Percentiles rank a stretch among this genome's conserved stretches.
phyloP scores from a whole-genome alignment of 1,284 basidiomycete species.

The Ganoderma lingzhi region DNA sequence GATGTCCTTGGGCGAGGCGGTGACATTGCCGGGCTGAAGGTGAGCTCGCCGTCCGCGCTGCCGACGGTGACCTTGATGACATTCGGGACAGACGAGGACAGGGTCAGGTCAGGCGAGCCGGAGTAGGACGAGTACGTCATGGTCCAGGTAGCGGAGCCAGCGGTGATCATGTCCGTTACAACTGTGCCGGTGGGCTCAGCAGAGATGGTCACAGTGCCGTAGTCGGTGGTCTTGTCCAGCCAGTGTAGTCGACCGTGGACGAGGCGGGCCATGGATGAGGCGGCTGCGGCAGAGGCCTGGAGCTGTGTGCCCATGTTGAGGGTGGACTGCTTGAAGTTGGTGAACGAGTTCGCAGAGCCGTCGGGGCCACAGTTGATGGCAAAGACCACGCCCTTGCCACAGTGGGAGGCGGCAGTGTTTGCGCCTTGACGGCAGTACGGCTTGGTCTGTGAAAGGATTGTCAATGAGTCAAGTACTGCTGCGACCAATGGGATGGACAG shows the following conservation, averaged over 20 bases:
- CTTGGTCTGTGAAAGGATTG: conserved; percentile 37
- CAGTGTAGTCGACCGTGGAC: conserved; percentile 11
- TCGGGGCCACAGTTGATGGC: conserved; percentile 66
- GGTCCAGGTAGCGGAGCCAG: conserved; percentile 55
- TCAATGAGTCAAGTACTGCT: neutral
- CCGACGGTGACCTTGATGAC: conserved; percentile 62
- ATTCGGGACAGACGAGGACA: conserved; percentile 50
- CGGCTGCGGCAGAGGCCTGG: conserved; percentile 47
- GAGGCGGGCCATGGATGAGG: conserved; percentile 36
- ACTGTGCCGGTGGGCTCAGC: conserved; percentile 46
- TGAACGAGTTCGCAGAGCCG: conserved; percentile 61
- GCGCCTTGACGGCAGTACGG: conserved; percentile 51
- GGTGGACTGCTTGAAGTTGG: conserved; percentile 61
- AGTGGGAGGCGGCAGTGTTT: conserved; percentile 53
- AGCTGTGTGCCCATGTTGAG: conserved; percentile 57
- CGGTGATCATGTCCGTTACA: conserved; percentile 48
- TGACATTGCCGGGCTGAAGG: conserved; percentile 60
- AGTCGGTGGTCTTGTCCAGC: conserved; percentile 43
- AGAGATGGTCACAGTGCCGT: conserved; percentile 57
- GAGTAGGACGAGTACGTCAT: conserved; percentile 63
- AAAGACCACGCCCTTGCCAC: conserved; percentile 71
- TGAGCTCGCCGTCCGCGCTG: conserved; percentile 51
- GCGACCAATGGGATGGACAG: neutral
- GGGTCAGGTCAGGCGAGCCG: conserved; percentile 58
- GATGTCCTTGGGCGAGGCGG: conserved; percentile 57